Base-by-base conservation (phyloP, 331 rosid species). In the Spiraea crenata region DNA sequence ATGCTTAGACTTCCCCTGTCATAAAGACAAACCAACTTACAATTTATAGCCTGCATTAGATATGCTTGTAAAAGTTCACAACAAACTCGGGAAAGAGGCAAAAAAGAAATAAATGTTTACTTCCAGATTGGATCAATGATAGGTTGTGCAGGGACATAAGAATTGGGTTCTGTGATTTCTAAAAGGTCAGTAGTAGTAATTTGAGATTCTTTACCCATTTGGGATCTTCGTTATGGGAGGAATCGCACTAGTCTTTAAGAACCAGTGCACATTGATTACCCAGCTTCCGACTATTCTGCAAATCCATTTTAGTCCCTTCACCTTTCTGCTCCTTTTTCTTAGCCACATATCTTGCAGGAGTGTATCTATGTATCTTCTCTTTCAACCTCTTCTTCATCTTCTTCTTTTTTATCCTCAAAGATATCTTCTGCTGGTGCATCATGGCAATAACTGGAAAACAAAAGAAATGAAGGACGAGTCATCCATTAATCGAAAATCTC, bases 91-190 rank as follows among this genome's bases (percentile, higher is more conserved):
- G 31, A 72, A 78, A 65, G 35, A 61, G 38, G n/a, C 11, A 15
- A 37, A 72, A 45, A 17, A 14, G 39, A 47, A 67, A 39, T 59
- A 16, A 41, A 50, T 15, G 46, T 46, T 50, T 73, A 90, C 98
- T 87, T 84, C 98, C 98, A 93, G 38, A 74, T 73, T 57, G 96
- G 92, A 45, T 85, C 82, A 19, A 82, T 60, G 40, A 88, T 67
- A 76, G 98, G 98, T 34, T 68, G 82, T 44, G 92, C 84, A 57
- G 68, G 71, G 63, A 59, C 60, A 56, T 48, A 34, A 74, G 3
- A 35, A 69, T 40, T 65, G 55, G 45, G 71, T 61, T 65, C 38
- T 7, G 19, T 12, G 57, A 72, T n/a, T 57, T 72, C 39, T n/a
- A 58, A 74, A 52, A 62, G 70, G 45, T 72, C 58, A 9, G 12